Percentiles rank a stretch among this genome's conserved stretches.
Conservation (phyloP, 148 eudicot genomes). For the Fallopia convolvulus region DNA sequence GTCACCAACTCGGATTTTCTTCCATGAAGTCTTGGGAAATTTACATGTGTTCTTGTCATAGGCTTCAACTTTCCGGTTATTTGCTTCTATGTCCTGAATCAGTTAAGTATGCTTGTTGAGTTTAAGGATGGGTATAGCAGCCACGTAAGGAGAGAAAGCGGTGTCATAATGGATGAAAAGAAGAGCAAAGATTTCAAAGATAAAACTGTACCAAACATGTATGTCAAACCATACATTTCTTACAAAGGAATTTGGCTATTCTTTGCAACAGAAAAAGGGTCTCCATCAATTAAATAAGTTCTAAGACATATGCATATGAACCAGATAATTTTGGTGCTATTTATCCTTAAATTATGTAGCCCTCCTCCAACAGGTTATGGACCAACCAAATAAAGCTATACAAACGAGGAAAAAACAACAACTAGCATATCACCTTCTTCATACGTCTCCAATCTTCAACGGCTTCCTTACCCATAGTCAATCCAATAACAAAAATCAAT, state of each 20-base stretch:
- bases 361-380: background rate
- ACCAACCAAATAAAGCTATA: background rate
- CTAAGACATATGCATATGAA: background rate
- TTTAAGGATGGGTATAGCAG: background rate
- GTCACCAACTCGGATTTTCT: conserved; percentile 13
- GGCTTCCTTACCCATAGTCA: conserved; percentile 11
- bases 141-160: background rate
- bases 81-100: conserved; percentile 12
- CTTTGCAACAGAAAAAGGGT: too few relatives aligned
- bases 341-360: background rate
- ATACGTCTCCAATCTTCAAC: conserved; percentile 10
- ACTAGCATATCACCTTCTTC: background rate
- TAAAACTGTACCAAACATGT: too few relatives aligned
- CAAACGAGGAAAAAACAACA: background rate
- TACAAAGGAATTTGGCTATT: too few relatives aligned
- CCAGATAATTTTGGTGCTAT: background rate
- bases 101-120: background rate
- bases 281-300: background rate
- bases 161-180: too few relatives aligned
- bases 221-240: too few relatives aligned
- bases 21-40: background rate
- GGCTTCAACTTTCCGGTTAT: background rate
- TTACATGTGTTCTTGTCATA: background rate
- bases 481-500: background rate
- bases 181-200: too few relatives aligned